Conservation (phyloP, 2,329 filamentous ascomycete genomes). For the Exserohilum rostratum region DNA sequence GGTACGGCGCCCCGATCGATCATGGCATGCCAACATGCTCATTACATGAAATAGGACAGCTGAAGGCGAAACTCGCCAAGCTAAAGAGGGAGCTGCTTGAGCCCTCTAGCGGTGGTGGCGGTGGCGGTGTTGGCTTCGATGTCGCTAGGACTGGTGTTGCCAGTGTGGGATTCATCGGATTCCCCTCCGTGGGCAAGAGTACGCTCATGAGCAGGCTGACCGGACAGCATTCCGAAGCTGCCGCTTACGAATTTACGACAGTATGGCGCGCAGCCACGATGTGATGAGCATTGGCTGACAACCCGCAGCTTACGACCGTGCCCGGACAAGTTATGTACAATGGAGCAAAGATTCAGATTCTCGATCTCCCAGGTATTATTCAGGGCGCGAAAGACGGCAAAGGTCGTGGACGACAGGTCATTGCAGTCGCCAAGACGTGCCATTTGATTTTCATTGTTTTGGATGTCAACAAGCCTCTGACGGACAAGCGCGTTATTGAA, state of each 20-base stretch:
- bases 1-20: constrained; percentile 53
- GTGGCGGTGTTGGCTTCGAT: constrained; percentile 89
- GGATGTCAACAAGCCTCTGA: constrained; percentile 97
- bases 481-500: constrained; percentile 96
- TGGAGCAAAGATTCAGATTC: constrained; percentile 95
- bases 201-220: constrained; percentile 95
- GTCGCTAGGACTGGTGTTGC: constrained; percentile 97
- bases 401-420: constrained; percentile 96
- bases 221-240: constrained; percentile 94
- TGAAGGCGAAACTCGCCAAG: constrained; percentile 98
- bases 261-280: constrained; percentile 17
- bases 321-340: constrained; percentile 97
- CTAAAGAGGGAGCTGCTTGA: constrained; percentile 94
- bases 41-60: constrained; percentile 64
- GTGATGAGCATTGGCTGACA: constrained; percentile 15
- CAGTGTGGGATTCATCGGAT: constrained; percentile 96
- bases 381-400: constrained; percentile 98
- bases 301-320: constrained; percentile 76
- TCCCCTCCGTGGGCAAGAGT: constrained; percentile 97
- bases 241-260: constrained; percentile 98
- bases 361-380: constrained; percentile 98
- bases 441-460: constrained; percentile 98
- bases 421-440: constrained; percentile 98
- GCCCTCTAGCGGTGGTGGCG: constrained; percentile 80
- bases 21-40: constrained; percentile 25